Evolutionary conservation across 2,329 filamentous ascomycete genomes (phyloP).

Genomic region (Talaromyces sp.): DNA sequence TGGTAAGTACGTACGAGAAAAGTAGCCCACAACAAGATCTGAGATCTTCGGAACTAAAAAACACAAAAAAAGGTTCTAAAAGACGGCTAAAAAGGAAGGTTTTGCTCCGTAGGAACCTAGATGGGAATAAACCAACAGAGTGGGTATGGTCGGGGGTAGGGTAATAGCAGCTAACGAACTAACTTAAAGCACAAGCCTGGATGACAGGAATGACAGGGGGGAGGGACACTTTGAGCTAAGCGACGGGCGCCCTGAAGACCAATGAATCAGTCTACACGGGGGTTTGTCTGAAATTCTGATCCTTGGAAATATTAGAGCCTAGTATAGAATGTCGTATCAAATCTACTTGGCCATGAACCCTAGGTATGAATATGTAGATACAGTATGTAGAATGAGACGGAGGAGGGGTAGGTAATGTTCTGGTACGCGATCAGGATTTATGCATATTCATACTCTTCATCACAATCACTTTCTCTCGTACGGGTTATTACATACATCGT

Average conservation of each 20-base stretch:
- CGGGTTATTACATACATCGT: background rate
- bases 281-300: background rate
- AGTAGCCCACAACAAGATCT: constrained; percentile 25
- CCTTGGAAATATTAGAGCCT: constrained; percentile 1
- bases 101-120: constrained; percentile 18
- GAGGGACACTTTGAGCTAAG: background rate
- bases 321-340: constrained; percentile 1
- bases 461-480: background rate
- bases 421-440: constrained; percentile 2
- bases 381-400: background rate
- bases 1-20: constrained; percentile 12
- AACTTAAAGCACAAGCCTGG: constrained; percentile 13
- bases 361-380: background rate
- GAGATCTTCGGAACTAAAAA: constrained; percentile 27
- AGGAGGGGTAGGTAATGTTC: background rate
- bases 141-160: constrained; percentile 15
- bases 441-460: constrained; percentile 5
- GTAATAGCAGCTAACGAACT: constrained; percentile 12
- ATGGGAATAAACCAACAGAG: constrained; percentile 15
- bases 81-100: constrained; percentile 19
- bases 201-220: constrained; percentile 18
- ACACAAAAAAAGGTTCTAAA: constrained; percentile 20
- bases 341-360: background rate
- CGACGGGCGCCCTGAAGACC: constrained; percentile 9
- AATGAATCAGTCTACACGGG: constrained; percentile 9